Evolutionary conservation across 2,329 filamentous ascomycete genomes (phyloP).

Genomic region (Neopestalotiopsis rosae): DNA sequence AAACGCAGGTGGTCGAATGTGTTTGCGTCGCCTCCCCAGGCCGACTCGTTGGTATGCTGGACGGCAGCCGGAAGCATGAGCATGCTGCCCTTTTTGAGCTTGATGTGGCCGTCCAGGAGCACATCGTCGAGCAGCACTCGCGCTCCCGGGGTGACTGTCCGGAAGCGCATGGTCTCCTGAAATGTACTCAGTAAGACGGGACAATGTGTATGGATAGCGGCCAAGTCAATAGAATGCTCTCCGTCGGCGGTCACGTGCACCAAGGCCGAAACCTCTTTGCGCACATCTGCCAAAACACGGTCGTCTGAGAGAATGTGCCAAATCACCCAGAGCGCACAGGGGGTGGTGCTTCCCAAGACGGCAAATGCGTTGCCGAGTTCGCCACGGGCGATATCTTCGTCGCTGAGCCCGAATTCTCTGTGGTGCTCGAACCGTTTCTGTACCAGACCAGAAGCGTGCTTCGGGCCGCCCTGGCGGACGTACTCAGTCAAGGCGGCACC

Average conservation of each 20-base stretch:
- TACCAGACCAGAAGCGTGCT: slow-evolving; percentile 30
- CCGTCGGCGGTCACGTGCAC: not conserved
- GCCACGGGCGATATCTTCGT: slow-evolving; percentile 31
- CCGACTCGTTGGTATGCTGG: slow-evolving; percentile 22
- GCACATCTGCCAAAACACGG: slow-evolving; percentile 28
- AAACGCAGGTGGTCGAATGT: slow-evolving; percentile 24
- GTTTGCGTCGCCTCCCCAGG: slow-evolving; percentile 23
- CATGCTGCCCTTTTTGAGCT: slow-evolving; percentile 27
- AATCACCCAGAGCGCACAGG: slow-evolving; percentile 30
- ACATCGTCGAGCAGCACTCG: slow-evolving; percentile 33
- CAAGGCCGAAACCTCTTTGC: slow-evolving; percentile 9
- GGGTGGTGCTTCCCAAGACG: slow-evolving; percentile 29
- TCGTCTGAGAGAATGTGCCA: slow-evolving; percentile 31
- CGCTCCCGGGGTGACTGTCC: slow-evolving; percentile 25
- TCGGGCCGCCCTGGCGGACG: slow-evolving; percentile 27
- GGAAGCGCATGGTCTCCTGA: slow-evolving; percentile 33
- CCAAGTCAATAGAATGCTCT: slow-evolving; percentile 1
- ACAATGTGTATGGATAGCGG: slow-evolving; percentile 28
- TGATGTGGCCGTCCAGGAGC: slow-evolving; percentile 22
- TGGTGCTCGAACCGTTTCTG: slow-evolving; percentile 31
- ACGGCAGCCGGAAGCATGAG: slow-evolving; percentile 26
- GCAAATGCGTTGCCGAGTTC: slow-evolving; percentile 34
- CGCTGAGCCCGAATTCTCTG: slow-evolving; percentile 23
- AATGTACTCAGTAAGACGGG: slow-evolving; percentile 34
- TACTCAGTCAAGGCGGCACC: slow-evolving; percentile 27